These are phyloP conservation scores for Clathrus columnatus DNA, from an alignment of 768 basidiomycete genomes.

Conservation along the genomic window DNA sequence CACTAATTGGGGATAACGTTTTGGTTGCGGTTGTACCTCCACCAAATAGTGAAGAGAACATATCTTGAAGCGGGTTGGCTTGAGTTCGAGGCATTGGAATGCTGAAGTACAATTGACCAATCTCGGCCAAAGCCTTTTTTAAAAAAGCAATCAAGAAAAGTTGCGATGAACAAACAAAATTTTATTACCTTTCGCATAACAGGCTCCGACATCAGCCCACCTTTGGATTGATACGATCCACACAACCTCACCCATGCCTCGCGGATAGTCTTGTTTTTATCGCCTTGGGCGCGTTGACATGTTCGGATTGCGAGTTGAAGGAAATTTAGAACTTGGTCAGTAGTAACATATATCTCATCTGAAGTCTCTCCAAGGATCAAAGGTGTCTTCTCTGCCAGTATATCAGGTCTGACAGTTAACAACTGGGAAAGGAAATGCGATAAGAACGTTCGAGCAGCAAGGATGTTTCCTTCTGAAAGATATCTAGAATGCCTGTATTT, in stretches of 20 bases:
- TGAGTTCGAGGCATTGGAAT: slow-evolving; percentile 69
- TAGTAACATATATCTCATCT: slow-evolving; percentile 68
- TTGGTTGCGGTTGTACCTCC: slow-evolving; percentile 27
- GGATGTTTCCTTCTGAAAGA: slow-evolving; percentile 78
- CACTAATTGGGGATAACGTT: background rate
- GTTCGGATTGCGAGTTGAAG: slow-evolving; percentile 80
- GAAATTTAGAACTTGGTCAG: slow-evolving; percentile 76
- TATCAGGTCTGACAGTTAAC: slow-evolving; percentile 35
- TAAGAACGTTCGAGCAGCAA: slow-evolving; percentile 91
- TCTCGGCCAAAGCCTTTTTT: slow-evolving; percentile 52
- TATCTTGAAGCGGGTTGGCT: slow-evolving; percentile 78
- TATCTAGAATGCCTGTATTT: slow-evolving; percentile 38
- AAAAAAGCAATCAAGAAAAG: background rate
- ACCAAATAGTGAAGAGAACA: slow-evolving; percentile 84
- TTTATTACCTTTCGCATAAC: slow-evolving; percentile 52
- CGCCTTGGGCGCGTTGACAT: slow-evolving; percentile 81
- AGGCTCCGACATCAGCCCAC: slow-evolving; percentile 48
- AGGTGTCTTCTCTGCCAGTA: slow-evolving; percentile 32
- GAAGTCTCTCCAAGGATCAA: slow-evolving; percentile 38
- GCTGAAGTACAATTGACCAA: slow-evolving; percentile 75
- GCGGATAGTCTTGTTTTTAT: slow-evolving; percentile 64
- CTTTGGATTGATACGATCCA: slow-evolving; percentile 72
- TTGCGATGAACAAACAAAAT: background rate
- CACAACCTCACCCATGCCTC: slow-evolving; percentile 82
- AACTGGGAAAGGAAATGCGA: slow-evolving; percentile 64